Base-by-base conservation (phyloP, 495 filamentous ascomycete species). In the Friedmanniomyces simplex region DNA sequence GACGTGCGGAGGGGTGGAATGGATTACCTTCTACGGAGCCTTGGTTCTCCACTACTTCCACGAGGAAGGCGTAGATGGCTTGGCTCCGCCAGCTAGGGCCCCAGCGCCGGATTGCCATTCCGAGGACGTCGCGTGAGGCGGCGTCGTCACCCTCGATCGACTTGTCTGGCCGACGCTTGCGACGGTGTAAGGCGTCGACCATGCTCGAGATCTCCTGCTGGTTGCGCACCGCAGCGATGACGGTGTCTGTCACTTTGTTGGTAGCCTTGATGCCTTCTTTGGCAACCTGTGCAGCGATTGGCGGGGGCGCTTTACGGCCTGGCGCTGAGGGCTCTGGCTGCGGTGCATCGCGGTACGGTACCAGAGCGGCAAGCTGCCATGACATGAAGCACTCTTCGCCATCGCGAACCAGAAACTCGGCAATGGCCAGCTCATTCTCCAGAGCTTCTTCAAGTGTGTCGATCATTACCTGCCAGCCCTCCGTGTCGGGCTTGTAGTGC, bases 81-180 rank as follows among this genome's bases (percentile, higher is more conserved):
- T 88, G 87, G 34, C 82, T 73, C 65, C 82, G 77, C 93, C 93
- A 97, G 58, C 75, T 61, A 10, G 70, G 48, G 54, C 84, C 83
- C 87, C 91, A 93, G 5, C 73, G 68, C n/a, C 88, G 80, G 60
- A 98, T 85, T 0, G 76, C 78, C 78, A 90, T 82, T 1, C 91
- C 91, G 22, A 91, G 73, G 4, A 69, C 68, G 63, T 80, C 77
- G 47, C 82, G 69, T 2, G 67, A 63, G 5, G 59, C 50, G 10
- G 71, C 49, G 14, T 69, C 67, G 1, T 76, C 67, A 12, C 61
- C 60, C 20, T 55, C 52, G 12, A 57, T 34, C 6, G 21, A 22
- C 34, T 55, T 57, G 30, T 64, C 57, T 6, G 65, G 64, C 30
- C 51, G 47, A 41, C 53, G 63, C 26, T 66, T 59, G 37, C 62